Evolutionary conservation across 257 asterid species (phyloP), one percentile per base, ranked within the genome.

Genomic region (Misopates orontium): DNA sequence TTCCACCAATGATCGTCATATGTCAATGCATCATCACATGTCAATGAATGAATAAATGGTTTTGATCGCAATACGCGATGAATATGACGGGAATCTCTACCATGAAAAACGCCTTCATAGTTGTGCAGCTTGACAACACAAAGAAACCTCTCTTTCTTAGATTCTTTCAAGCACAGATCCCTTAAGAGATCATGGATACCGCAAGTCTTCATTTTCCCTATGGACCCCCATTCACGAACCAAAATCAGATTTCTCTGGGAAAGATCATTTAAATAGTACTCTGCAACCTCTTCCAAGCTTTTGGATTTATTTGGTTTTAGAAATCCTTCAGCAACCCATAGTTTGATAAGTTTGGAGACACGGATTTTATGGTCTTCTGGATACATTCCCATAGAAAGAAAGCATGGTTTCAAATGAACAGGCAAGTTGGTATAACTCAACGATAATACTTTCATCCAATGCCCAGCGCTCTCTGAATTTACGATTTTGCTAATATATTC

Each of bases 271-370:
- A 54, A 8, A 16, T 23, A 54, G 31, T 32, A 8, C 7, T 23
- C 19, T 23, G 60, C 60, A 23, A 54, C 60, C 19, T 54, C 60
- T 54, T 54, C 60, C 60, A 54, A 23, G 18, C 60, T 54, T 54
- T 54, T 54, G 31, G 15, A n/a, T 54, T 23, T 22, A 54, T 10
- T 11, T 11, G 60, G 60, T 23, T 54, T 54, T 32, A 54, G 60
- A 54, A 54, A 54, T 54, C 60, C 60, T 8, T 54, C 60, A 17
- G 39, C 60, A 54, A 54, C 60, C 60, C 60, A 54, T 23, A 54
- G 31, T 5, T 54, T 32, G n/a, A 54, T 23, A 21, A 54, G 60
- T 32, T 32, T 16, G 18, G 31, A 54, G 18, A 54, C 39, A 21
- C 36, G 60, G 10, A 54, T 23, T 25, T 21, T 39, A 54, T 39